Base-by-base conservation (phyloP, 441 rosid species). In the Gossypium laxum region DNA sequence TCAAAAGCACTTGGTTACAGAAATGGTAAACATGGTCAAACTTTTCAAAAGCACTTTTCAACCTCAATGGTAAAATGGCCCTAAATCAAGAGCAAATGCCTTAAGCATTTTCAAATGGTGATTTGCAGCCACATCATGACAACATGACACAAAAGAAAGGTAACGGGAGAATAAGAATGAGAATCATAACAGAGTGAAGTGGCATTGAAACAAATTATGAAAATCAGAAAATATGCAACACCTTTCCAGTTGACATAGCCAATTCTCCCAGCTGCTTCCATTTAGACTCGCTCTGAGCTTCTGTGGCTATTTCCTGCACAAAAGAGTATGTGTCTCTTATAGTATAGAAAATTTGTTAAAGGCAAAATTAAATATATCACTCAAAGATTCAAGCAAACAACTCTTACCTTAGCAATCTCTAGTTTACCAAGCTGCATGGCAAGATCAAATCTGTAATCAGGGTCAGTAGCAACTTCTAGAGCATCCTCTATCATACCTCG, bases 181-280 rank as follows among this genome's bases (percentile, higher is more conserved):
- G 30, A 64, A 22, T 21, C 52, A 19, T 5, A 41, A 21, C 14
- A 15, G 15, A 64, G 22, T 52, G 50, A 62, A 54, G 5, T 22
- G 55, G 10, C 6, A 54, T 14, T 52, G 7, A 48, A 14, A 14
- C 19, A 54, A 11, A 30, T 17, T 47, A n/a, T n/a, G n/a, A n/a
- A n/a, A n/a, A n/a, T n/a, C n/a, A 10, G 55, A 34, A 48, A 32
- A 26, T 28, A 61, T 10, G 3, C 14, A 72, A 45, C 51, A 92
- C 99, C 98, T 91, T 92, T 79, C 99, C 99, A 71, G 85, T 80
- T 67, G 99, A 94, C 97, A 94, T 88, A 59, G 98, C 94, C 76
- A 94, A 80, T 79, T 94, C 96, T 75, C 99, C 99, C 74, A 94
- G 82, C 78, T 89, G 99, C 87, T 92, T 92, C 99, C 99, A 94